Base-by-base conservation (phyloP, 768 basidiomycete species). In the Psilocybe sp. region DNA sequence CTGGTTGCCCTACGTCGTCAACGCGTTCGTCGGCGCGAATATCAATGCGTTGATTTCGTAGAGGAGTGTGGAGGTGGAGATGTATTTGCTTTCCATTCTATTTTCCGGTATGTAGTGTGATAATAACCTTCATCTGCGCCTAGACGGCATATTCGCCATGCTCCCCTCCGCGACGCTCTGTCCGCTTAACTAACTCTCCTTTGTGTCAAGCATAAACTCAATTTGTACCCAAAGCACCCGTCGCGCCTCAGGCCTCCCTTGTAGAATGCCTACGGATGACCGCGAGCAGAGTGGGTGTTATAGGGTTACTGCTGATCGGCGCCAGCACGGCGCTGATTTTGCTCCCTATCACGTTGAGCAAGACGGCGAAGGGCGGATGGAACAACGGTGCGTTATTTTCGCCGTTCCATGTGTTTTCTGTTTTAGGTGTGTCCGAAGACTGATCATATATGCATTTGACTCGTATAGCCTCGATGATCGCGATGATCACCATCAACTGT, bases 11-110 rank as follows among this genome's bases (percentile, higher is more conserved):
- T 68, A 63, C 53, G 66, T 86, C 52, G 69, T 86, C 62, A 85
- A 86, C 61, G 80, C 72, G 2, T 85, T 84, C 58, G 69, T 85
- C 49, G 82, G 82, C 14, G 69, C 79, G n/a, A 82, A 81, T 57
- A 75, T 86, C 42, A 72, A 79, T n/a, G 60, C 79, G 6, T 66
- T 67, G 50, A 67, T 78, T 35, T 48, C 76, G 37, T 53, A 59
- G 11, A 59, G 64, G 20, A 65, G 69, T 18, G 6, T 87, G 85
- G 85, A 65, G 85, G 63, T 85, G 85, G 85, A 84, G 85, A 32
- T 87, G 81, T 81, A 59, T 40, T 81, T 77, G 44, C 51, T 43
- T 47, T 42, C 33, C 38, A 32, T 13, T 38, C 37, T 32, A 10
- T 33, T 40, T 52, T 38, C 9, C 37, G 40, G 18, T 34, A 31